Evolutionary conservation across 805 yeast genomes (phyloP).

Genomic region (Candida taoyuanica): DNA sequence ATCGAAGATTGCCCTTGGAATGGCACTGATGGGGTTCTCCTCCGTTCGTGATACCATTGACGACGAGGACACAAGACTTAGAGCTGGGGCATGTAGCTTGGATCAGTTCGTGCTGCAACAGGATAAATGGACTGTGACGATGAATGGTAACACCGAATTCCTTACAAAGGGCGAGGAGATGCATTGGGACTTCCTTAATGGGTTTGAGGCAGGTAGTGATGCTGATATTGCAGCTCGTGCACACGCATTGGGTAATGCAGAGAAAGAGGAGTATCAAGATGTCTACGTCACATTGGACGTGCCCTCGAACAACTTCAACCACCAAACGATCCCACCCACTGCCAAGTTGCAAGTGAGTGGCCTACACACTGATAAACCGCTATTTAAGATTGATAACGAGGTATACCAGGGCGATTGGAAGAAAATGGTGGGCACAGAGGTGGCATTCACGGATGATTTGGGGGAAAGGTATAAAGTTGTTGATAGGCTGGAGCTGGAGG

Average conservation of each 20-base stretch:
- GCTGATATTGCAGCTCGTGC: conserved; percentile 68
- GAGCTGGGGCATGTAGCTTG: conserved; percentile 84
- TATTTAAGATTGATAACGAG: conserved; percentile 52
- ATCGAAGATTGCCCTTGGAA: conserved; percentile 81
- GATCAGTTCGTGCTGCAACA: conserved; percentile 48
- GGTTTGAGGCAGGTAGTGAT: conserved; percentile 85
- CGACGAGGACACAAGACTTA: conserved; percentile 41
- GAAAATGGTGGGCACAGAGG: conserved; percentile 72
- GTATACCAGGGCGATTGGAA: conserved; percentile 76
- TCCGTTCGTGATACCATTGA: conserved; percentile 49
- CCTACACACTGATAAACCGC: conserved; percentile 48
- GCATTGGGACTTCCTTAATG: conserved; percentile 83
- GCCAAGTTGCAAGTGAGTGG: conserved; percentile 52
- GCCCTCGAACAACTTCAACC: conserved; percentile 34
- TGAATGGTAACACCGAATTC: conserved; percentile 73
- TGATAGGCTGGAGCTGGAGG: conserved; percentile 22
- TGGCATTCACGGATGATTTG: conserved; percentile 31
- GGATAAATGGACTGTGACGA: conserved; percentile 50
- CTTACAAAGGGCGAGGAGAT: conserved; percentile 80
- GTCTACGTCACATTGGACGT: conserved; percentile 53
- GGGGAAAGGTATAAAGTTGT: conserved; percentile 18
- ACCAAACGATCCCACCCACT: conserved; percentile 31
- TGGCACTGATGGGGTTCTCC: conserved; percentile 55
- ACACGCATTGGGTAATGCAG: conserved; percentile 2
- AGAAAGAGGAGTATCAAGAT: conserved; percentile 35